Evolutionary conservation across 2,329 filamentous ascomycete species (phyloP), one percentile per base, ranked within the genome.

Genomic region (Cercospora sp.): DNA sequence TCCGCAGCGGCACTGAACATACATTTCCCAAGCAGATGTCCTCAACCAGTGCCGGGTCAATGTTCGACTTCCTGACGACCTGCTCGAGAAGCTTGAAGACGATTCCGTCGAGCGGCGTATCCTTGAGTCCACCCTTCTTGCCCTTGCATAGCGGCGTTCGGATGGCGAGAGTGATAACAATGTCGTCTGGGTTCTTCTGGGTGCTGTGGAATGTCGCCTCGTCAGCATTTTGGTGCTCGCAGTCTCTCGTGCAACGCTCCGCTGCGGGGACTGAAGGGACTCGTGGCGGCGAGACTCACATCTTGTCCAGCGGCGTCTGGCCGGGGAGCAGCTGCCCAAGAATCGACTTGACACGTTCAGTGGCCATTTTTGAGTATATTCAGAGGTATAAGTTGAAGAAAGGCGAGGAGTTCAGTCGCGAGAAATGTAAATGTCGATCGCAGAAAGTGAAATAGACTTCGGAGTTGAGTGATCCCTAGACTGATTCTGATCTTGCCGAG

Each of bases 1-100:
- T 4, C 10, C 5, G 30, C 2, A 33, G 28, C 3, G n/a, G 8
- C 30, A 12, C 10, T n/a, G 55, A 9, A 23, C 63, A 70, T 84
- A 95, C 94, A 83, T 98, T 98, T 76, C 95, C 95, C 74, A 97
- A 84, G 82, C 90, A 93, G 76, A 99, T 91, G 80, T 99, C 95
- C 80, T 80, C 78, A 9, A 80, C 78, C 71, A 79, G 58, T 68
- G 77, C 73, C 51, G 77, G 77, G 68, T 79, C 77, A 62, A 80
- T 45, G 58, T 72, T 77, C 58, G 71, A 75, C 74, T 76, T 79
- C 69, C 72, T 64, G 61, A 82, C 71, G 51, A 84, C 83, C 74
- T 84, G 80, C 84, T 96, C 91, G 75, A 98, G 83, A 63, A 97
- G 84, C 69, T 93, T 89, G 79, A 93, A 93, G 69, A 97, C 80